Evolutionary conservation across 1,139 yeast species (phyloP).

Genomic region (Diutina ranongensis): DNA sequence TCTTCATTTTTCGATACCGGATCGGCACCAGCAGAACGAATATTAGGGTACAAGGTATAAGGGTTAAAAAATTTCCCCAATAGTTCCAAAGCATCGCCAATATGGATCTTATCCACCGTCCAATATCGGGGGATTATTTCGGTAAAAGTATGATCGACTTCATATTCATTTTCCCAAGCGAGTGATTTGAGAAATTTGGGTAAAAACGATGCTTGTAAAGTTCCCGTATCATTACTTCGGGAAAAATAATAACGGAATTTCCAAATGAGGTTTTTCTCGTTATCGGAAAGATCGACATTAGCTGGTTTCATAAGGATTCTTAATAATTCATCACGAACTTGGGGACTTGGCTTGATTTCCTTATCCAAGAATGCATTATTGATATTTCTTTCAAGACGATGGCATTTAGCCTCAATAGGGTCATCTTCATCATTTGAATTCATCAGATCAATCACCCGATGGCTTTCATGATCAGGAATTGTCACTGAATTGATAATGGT

Average conservation of each 20-base stretch:
- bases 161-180: constrained; percentile 78
- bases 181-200: constrained; percentile 83
- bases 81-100: constrained; percentile 87
- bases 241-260: constrained; percentile 80
- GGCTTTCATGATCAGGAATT: not conserved
- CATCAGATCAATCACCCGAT: not conserved
- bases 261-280: constrained; percentile 87
- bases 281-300: constrained; percentile 66
- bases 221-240: constrained; percentile 33
- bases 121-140: constrained; percentile 35
- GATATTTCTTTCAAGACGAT: constrained; percentile 67
- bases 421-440: constrained; percentile 20
- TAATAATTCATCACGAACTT: constrained; percentile 61
- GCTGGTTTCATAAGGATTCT: constrained; percentile 69
- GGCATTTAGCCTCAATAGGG: constrained; percentile 81
- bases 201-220: constrained; percentile 35
- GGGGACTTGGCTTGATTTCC: constrained; percentile 83
- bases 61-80: constrained; percentile 61
- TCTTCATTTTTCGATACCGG: constrained; percentile 15
- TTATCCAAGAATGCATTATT: constrained; percentile 71
- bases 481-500: constrained; percentile 1
- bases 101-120: constrained; percentile 61
- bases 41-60: constrained; percentile 18
- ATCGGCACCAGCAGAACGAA: constrained; percentile 5
- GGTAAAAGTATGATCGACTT: constrained; percentile 66